Conservation (phyloP, 768 basidiomycete genomes). For the Solioccasus polychromus region DNA sequence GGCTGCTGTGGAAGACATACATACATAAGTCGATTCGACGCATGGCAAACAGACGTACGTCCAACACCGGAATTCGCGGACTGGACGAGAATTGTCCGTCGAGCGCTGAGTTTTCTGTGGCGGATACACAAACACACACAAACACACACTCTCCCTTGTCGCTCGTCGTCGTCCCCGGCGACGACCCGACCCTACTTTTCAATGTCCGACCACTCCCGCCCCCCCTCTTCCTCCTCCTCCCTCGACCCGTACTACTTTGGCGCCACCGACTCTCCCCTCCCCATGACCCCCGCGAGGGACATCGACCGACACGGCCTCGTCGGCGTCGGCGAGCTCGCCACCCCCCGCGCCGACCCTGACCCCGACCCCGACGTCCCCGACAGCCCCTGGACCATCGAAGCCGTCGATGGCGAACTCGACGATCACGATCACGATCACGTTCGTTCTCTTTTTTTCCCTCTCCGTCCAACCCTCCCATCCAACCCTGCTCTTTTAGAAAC, state of each 20-base stretch:
- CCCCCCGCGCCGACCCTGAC: constrained; percentile 58
- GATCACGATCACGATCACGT: constrained; percentile 62
- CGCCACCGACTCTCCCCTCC: constrained; percentile 56
- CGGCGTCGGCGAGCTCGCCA: constrained; percentile 93
- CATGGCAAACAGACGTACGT: constrained; percentile 29
- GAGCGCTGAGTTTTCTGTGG: too few relatives aligned
- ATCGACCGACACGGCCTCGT: constrained; percentile 88
- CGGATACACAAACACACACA: constrained; percentile 19
- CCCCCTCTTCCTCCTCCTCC: constrained; percentile 74
- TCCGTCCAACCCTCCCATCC: background rate
- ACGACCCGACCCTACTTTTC: too few relatives aligned
- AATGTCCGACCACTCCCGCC: too few relatives aligned
- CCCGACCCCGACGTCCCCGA: constrained; percentile 58
- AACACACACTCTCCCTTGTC: constrained; percentile 23
- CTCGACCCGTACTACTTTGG: constrained; percentile 91
- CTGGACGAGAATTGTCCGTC: too few relatives aligned
- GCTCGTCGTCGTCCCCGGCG: constrained; percentile 34
- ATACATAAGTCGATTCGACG: too few relatives aligned
- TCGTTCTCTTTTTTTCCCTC: background rate
- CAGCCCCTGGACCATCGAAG: constrained; percentile 88
- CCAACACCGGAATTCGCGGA: too few relatives aligned
- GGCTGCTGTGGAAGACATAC: constrained; percentile 22
- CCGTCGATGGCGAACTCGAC: constrained; percentile 75
- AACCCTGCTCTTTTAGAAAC: constrained; percentile 34
- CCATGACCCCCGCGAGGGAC: constrained; percentile 71